These are phyloP conservation scores for Calonectria multiphialidica DNA, from an alignment of 2,329 filamentous ascomycete species.

Conservation along the genomic window DNA sequence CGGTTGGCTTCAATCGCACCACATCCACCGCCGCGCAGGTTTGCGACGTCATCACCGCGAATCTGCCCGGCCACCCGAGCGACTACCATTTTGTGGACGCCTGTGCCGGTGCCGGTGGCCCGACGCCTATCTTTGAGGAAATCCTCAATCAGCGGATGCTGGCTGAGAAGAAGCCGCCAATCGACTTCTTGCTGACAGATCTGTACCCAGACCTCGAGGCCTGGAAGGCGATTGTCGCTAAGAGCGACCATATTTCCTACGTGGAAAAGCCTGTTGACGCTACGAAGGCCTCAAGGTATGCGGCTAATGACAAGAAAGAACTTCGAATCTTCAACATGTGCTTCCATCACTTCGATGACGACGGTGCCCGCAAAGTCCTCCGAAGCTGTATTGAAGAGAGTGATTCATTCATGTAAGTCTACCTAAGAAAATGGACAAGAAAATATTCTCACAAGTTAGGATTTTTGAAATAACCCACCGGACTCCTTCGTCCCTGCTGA, in stretches of 20 bases:
- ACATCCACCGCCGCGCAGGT: conserved; percentile 32
- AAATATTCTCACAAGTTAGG: conserved; percentile 18
- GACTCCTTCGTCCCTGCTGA: conserved; percentile 35
- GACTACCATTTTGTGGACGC: conserved; percentile 38
- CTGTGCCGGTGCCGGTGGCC: conserved; percentile 34
- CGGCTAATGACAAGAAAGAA: conserved; percentile 34
- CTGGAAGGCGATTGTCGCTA: conserved; percentile 34
- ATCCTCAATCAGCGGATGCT: conserved; percentile 34
- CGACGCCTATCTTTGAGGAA: conserved; percentile 36
- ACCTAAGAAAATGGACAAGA: rapidly evolving
- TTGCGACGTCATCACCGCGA: conserved; percentile 34
- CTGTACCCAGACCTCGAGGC: conserved; percentile 36
- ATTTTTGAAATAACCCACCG: conserved; percentile 38
- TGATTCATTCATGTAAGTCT: conserved; percentile 34
- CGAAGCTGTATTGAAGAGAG: conserved; percentile 36
- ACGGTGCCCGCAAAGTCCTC: conserved; percentile 35
- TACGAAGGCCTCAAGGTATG: conserved; percentile 30
- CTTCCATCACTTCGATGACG: conserved; percentile 40
- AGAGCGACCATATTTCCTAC: conserved; percentile 35
- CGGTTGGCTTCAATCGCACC: conserved; percentile 36
- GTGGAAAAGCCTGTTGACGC: conserved; percentile 36
- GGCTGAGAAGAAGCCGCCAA: conserved; percentile 28
- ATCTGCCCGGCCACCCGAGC: conserved; percentile 33
- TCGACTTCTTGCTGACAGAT: conserved; percentile 36
- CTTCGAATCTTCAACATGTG: conserved; percentile 40